Evolutionary conservation across 345 rosid species (phyloP).

Genomic region (Hirschfeldia incana): DNA sequence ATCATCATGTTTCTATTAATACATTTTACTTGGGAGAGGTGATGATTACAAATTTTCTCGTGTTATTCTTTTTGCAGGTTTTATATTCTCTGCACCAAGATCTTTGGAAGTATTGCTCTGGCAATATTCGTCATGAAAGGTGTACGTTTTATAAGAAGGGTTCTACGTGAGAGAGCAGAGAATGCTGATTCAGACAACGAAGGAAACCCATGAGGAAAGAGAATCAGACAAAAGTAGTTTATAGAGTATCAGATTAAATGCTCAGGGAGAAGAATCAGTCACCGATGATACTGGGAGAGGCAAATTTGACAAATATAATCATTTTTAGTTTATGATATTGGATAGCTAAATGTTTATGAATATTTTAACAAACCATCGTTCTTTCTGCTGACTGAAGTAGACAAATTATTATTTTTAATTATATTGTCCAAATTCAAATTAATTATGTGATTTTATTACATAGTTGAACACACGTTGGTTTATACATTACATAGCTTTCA

Average conservation of each 20-base stretch:
- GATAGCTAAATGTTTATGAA: neutral
- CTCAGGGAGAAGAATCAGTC: neutral
- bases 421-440: neutral
- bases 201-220: neutral
- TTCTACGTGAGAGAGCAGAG: neutral
- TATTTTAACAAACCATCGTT: neutral
- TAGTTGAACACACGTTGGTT: neutral
- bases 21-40: neutral
- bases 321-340: neutral
- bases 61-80: constrained; percentile 2
- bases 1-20: neutral
- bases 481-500: neutral
- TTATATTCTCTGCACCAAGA: neutral
- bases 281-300: neutral
- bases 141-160: neutral
- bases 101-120: neutral
- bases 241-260: neutral
- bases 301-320: neutral
- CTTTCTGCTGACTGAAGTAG: neutral
- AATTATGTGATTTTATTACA: neutral
- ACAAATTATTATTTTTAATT: neutral
- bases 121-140: neutral
- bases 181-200: neutral
- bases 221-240: neutral
- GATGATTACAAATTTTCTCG: neutral